Percentiles rank a stretch among this genome's conserved stretches.
Conservation (phyloP, 2,329 filamentous ascomycete genomes). For the Colletotrichum nymphaeae region DNA sequence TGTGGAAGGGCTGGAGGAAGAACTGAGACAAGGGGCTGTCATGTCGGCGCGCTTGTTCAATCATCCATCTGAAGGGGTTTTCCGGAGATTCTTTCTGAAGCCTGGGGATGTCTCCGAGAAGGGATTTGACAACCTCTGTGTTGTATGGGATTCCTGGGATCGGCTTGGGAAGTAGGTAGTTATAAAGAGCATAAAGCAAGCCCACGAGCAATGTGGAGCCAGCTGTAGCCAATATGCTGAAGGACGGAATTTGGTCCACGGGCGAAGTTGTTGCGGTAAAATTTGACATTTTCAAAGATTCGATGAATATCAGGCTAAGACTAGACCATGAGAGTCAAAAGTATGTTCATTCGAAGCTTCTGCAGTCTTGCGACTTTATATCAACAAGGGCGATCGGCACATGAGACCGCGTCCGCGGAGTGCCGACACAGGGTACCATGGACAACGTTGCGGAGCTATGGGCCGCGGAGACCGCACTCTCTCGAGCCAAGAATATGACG, state of each 20-base stretch:
- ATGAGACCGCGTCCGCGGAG: background rate
- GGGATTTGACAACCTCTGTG: background rate
- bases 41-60: constrained; percentile 39
- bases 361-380: background rate
- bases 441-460: background rate
- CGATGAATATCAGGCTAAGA: background rate
- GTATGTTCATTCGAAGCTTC: background rate
- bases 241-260: background rate
- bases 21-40: constrained; percentile 45
- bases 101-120: constrained; percentile 11
- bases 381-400: background rate
- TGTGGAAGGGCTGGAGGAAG: constrained; percentile 46
- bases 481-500: background rate
- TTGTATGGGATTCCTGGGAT: constrained; percentile 24
- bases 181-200: background rate
- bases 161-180: constrained; percentile 15
- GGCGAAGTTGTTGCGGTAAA: background rate
- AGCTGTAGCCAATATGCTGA: background rate
- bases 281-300: background rate
- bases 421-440: background rate
- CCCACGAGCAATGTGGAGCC: background rate
- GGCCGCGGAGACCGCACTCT: background rate
- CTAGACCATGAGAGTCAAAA: background rate
- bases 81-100: background rate
- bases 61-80: constrained; percentile 38